Percentiles rank a stretch among this genome's conserved stretches.
Conservation (phyloP, 441 rosid species). For the Populus hybrid region DNA sequence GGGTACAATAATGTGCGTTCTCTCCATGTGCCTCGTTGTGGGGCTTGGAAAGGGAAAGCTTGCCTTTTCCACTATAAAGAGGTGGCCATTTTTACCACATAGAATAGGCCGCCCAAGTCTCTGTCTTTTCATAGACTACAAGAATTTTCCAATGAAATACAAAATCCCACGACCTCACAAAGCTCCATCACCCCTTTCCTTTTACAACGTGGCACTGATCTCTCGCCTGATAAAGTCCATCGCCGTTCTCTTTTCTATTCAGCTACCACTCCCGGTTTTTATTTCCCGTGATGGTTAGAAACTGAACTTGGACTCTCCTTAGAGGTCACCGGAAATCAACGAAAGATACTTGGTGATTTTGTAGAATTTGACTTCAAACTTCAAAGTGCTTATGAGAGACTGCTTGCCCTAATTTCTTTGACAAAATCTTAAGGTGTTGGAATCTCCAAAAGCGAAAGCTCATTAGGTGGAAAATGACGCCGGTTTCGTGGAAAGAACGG, state of each 20-base stretch:
- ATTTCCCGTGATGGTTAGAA: background rate
- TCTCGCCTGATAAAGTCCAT: background rate
- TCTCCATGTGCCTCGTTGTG: background rate
- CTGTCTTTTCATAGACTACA: background rate
- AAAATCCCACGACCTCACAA: background rate
- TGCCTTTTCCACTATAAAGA: background rate
- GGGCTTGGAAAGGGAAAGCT: background rate
- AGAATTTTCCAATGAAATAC: background rate
- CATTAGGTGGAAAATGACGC: background rate
- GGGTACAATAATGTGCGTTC: background rate
- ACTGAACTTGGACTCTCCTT: background rate
- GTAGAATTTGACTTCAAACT: background rate
- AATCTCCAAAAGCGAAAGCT: constrained; percentile 4
- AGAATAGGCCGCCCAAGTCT: background rate
- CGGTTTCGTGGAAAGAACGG: too few relatives aligned
- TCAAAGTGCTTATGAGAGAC: background rate
- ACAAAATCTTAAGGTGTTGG: background rate
- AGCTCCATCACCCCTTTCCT: background rate
- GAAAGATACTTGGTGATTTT: background rate
- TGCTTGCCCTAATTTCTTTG: background rate
- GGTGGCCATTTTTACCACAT: background rate
- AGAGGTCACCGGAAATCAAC: background rate
- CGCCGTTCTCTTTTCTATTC: background rate
- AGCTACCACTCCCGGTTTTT: background rate
- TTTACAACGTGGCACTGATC: background rate